phyloP scores from a whole-genome alignment of 176 grass and related monocot genomes.

The Rhipidocladum racemiflorum region DNA sequence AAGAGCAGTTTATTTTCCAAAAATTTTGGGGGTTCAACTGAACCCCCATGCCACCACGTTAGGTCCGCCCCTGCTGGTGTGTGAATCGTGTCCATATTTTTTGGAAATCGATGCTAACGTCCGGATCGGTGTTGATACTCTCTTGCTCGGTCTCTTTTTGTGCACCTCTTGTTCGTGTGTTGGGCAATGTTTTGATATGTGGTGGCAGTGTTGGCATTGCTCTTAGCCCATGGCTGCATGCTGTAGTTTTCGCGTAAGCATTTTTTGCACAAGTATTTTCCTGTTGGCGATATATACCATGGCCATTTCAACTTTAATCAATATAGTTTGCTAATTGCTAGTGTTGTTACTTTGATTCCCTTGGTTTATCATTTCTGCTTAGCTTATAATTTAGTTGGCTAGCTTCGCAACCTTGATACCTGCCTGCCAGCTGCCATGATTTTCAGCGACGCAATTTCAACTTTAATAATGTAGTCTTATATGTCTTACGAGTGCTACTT shows the following conservation, averaged over 20 bases:
- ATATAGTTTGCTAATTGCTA: neutral
- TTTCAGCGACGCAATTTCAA: neutral
- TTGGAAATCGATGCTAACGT: neutral
- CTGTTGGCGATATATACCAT: neutral
- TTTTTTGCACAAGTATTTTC: neutral
- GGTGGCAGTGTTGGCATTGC: neutral
- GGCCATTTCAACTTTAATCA: neutral
- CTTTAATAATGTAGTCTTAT: neutral
- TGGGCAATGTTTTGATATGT: neutral
- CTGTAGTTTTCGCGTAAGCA: neutral
- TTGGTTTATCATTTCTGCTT: neutral
- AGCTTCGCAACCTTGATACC: neutral
- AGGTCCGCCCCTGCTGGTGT: no score
- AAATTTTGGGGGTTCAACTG: no score
- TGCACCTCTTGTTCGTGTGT: no score
- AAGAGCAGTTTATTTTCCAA: no score
- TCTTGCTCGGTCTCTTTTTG: neutral
- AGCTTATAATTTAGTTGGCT: neutral
- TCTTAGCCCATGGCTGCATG: neutral
- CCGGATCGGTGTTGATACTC: neutral
- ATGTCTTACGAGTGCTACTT: neutral
- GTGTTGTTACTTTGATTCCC: neutral
- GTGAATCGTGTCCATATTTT: neutral
- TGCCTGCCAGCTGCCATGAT: neutral
- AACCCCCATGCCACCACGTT: no score